Evolutionary conservation across 2,329 filamentous ascomycete species (phyloP).

Genomic region (Saccharata proteae): DNA sequence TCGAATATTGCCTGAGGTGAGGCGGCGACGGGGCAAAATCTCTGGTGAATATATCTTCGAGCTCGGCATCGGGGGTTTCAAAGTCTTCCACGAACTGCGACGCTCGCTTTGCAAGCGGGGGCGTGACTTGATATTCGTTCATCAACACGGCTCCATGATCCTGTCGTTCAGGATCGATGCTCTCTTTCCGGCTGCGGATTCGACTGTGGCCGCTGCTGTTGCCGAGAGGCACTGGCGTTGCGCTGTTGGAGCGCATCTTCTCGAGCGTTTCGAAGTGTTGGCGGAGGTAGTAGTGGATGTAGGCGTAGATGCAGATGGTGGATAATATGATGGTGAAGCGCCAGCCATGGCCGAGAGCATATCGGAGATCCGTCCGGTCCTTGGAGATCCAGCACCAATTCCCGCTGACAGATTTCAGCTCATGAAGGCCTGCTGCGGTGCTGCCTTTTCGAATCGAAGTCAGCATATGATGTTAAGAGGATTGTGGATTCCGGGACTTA

Average conservation of each 20-base stretch:
- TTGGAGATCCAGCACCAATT: slow-evolving; percentile 39
- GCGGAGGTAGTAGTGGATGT: slow-evolving; percentile 28
- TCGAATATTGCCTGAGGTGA: too few relatives aligned
- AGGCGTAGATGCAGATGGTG: slow-evolving; percentile 31
- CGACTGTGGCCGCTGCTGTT: background rate
- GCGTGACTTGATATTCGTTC: too few relatives aligned
- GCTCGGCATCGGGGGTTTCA: too few relatives aligned
- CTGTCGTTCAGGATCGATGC: too few relatives aligned
- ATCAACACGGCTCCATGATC: too few relatives aligned
- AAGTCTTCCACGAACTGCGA: too few relatives aligned
- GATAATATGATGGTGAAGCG: slow-evolving; percentile 31
- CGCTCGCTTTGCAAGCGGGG: too few relatives aligned
- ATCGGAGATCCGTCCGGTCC: slow-evolving; percentile 28
- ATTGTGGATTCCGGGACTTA: slow-evolving; percentile 6
- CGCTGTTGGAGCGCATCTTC: too few relatives aligned
- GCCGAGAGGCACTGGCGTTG: background rate
- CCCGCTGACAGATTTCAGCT: slow-evolving; percentile 29
- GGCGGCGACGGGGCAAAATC: too few relatives aligned
- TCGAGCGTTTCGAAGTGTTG: too few relatives aligned
- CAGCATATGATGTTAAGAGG: background rate
- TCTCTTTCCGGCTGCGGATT: too few relatives aligned
- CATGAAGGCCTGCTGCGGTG: slow-evolving; percentile 3
- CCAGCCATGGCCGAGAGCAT: slow-evolving; percentile 35
- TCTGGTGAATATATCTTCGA: too few relatives aligned
- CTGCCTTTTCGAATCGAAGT: slow-evolving; percentile 3